Percentiles rank a stretch among this genome's conserved stretches.
These are phyloP conservation scores for Crassisporium funariophilum DNA, from an alignment of 768 basidiomycete species.

Conservation along the genomic window DNA sequence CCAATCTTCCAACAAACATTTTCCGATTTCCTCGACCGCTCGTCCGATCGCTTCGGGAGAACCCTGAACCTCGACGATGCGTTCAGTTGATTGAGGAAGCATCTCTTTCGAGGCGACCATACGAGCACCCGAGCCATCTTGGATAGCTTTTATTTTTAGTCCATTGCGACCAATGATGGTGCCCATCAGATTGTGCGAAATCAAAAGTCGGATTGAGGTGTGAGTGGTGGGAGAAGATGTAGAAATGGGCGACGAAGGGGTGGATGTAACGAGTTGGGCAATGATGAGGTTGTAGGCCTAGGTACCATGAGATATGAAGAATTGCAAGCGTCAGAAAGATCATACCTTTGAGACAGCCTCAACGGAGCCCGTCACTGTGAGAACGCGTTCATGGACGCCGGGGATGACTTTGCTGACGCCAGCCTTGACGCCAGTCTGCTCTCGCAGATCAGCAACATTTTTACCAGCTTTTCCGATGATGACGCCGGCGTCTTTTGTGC, in stretches of 20 bases:
- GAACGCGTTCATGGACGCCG: constrained; percentile 97
- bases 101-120: constrained; percentile 99
- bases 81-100: constrained; percentile 98
- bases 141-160: constrained; percentile 98
- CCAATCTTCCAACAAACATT: constrained; percentile 96
- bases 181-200: constrained; percentile 99
- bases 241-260: constrained; percentile 70
- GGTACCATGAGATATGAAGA: constrained; percentile 15
- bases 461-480: constrained; percentile 97
- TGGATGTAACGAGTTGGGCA: constrained; percentile 83
- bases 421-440: constrained; percentile 95
- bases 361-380: constrained; percentile 90
- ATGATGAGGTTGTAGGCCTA: constrained; percentile 96
- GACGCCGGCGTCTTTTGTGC: constrained; percentile 95
- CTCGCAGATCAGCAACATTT: constrained; percentile 96
- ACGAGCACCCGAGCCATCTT: constrained; percentile 92
- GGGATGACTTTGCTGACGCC: constrained; percentile 98
- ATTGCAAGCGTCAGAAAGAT: constrained; percentile 10
- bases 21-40: constrained; percentile 94
- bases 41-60: constrained; percentile 89
- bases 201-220: constrained; percentile 94
- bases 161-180: constrained; percentile 96
- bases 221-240: constrained; percentile 73
- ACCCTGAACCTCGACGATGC: constrained; percentile 97
- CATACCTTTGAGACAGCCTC: constrained; percentile 89